Percentiles rank a stretch among this genome's conserved stretches.
phyloP scores from a whole-genome alignment of 1,284 basidiomycete species.

The Coniferiporia weirii region DNA sequence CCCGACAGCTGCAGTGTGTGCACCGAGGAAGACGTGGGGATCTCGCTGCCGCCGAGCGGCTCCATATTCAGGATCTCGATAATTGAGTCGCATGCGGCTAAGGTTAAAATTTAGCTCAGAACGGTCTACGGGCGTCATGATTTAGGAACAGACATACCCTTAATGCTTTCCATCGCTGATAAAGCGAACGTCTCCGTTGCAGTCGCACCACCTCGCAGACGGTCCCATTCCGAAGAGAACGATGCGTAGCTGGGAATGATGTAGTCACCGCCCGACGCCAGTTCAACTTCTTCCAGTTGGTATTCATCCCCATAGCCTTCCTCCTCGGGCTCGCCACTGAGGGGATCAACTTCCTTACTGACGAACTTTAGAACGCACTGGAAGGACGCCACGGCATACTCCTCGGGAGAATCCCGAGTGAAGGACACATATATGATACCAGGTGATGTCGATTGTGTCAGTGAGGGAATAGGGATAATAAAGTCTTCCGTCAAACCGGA shows the following conservation, averaged over 20 bases:
- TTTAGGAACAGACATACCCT: slow-evolving; percentile 52
- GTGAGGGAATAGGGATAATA: slow-evolving; percentile 79
- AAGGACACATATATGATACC: slow-evolving; percentile 93
- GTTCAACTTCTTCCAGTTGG: slow-evolving; percentile 92
- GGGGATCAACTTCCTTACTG: slow-evolving; percentile 96
- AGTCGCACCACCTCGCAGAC: slow-evolving; percentile 67
- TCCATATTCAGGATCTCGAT: slow-evolving; percentile 97
- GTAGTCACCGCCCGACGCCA: slow-evolving; percentile 89
- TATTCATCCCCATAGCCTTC: slow-evolving; percentile 99
- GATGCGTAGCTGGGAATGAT: slow-evolving; percentile 90
- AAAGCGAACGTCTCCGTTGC: slow-evolving; percentile 94
- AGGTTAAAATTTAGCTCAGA: slow-evolving; percentile 17
- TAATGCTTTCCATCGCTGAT: slow-evolving; percentile 88
- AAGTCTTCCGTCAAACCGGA: slow-evolving; percentile 87
- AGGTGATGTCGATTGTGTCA: slow-evolving; percentile 68
- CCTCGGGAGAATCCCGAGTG: slow-evolving; percentile 71
- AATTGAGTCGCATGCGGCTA: slow-evolving; percentile 89
- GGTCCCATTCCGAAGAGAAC: slow-evolving; percentile 94
- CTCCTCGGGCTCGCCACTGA: slow-evolving; percentile 94
- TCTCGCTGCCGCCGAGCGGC: slow-evolving; percentile 84
- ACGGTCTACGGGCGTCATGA: slow-evolving; percentile 17
- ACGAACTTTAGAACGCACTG: slow-evolving; percentile 92
- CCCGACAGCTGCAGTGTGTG: slow-evolving; percentile 95
- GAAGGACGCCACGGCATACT: slow-evolving; percentile 85
- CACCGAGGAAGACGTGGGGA: slow-evolving; percentile 76